A percentile compares a stretch with the other conserved stretches of the same genome.
These are phyloP conservation scores for Dactylorhiza incarnata DNA, from an alignment of 106 monocot genomes.

Conservation along the genomic window DNA sequence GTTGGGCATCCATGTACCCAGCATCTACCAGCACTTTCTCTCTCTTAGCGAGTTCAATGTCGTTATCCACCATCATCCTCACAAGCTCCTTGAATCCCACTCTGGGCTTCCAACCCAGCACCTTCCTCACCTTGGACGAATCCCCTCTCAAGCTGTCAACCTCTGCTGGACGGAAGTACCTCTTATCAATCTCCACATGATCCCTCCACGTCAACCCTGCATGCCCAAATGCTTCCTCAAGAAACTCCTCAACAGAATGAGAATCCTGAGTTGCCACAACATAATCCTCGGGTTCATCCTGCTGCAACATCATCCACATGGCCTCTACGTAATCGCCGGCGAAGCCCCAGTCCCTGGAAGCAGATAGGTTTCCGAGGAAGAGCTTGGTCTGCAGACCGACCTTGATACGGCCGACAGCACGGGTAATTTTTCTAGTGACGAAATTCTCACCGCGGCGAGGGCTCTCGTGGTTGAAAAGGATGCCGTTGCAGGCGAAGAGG, in stretches of 20 bases:
- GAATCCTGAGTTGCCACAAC: conserved; percentile 95
- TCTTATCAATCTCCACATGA: conserved; percentile 86
- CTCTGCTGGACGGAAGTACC: conserved; percentile 89
- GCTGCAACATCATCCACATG: conserved; percentile 99
- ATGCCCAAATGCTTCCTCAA: conserved; percentile 68
- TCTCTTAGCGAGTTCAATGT: conserved; percentile 68
- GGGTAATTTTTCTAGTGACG: conserved; percentile 93
- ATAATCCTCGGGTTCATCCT: conserved; percentile 76
- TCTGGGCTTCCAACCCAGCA: conserved; percentile 79
- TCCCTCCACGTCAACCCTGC: conserved; percentile 82
- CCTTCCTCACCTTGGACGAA: conserved; percentile 67
- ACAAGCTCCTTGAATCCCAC: conserved; percentile 83
- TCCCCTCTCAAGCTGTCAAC: conserved; percentile 89
- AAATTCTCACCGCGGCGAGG: conserved; percentile 94
- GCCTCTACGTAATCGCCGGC: conserved; percentile 98
- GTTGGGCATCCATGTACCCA: conserved; percentile 71
- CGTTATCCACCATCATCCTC: conserved; percentile 91
- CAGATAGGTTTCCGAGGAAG: conserved; percentile 82
- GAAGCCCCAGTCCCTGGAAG: conserved; percentile 92
- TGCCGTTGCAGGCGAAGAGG: conserved; percentile 90
- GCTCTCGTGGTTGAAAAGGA: conserved; percentile 95
- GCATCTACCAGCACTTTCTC: conserved; percentile 91
- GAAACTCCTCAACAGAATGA: conserved; percentile 91
- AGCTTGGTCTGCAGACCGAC: conserved; percentile 87
- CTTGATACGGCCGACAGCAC: conserved; percentile 86